Conservation (phyloP, 2,329 filamentous ascomycete genomes). For the Aspergillus uvarum region DNA sequence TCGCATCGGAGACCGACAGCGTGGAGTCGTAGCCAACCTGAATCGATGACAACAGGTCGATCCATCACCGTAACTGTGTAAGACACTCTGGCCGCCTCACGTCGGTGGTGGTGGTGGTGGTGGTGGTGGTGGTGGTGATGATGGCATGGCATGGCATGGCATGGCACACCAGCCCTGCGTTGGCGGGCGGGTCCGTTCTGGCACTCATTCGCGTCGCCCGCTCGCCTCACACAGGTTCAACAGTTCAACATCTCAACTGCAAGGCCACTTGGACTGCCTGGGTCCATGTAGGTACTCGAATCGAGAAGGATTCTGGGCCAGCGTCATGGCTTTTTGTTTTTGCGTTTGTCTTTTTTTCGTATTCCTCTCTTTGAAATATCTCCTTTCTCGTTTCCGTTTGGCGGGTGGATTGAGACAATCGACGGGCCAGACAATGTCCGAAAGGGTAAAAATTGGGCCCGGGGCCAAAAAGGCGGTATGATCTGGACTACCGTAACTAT, state of each 20-base stretch:
- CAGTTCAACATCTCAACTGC: conserved; percentile 18
- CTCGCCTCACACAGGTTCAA: conserved; percentile 20
- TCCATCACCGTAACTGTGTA: conserved; percentile 10
- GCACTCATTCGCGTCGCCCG: conserved; percentile 12
- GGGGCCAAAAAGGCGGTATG: conserved; percentile 3
- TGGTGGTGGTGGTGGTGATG: not conserved
- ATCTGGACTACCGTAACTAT: not conserved
- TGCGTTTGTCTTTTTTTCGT: not conserved
- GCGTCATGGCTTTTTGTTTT: conserved; percentile 4
- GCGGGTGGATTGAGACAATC: not conserved
- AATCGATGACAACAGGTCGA: conserved; percentile 19
- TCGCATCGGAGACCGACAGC: conserved; percentile 16
- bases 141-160: not conserved
- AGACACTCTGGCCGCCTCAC: conserved; percentile 14
- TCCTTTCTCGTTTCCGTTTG: not conserved
- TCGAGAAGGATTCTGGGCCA: conserved; percentile 1
- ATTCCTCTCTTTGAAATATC: no score
- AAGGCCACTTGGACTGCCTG: conserved; percentile 27
- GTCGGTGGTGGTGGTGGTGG: not conserved
- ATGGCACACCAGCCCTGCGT: conserved; percentile 14
- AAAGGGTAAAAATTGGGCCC: not conserved
- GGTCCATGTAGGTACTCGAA: conserved; percentile 21
- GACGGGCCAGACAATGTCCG: not conserved
- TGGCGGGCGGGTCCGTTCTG: conserved; percentile 23
- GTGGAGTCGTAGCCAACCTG: conserved; percentile 23